These are phyloP conservation scores for Amylocarpus encephaloides DNA, from an alignment of 2,329 filamentous ascomycete species.

Conservation along the genomic window DNA sequence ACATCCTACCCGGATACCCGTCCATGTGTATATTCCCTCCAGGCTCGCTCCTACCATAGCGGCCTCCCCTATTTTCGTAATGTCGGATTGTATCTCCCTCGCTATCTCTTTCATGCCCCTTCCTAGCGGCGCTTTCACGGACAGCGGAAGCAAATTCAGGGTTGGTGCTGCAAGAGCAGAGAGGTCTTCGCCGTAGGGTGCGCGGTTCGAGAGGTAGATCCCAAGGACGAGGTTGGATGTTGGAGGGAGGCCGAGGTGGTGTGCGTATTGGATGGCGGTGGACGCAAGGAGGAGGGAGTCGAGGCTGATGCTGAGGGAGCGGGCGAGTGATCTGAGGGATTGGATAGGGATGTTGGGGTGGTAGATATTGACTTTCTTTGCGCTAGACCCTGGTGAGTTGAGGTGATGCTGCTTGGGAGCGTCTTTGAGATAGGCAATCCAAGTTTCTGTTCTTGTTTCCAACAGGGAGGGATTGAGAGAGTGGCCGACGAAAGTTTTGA, in stretches of 20 bases:
- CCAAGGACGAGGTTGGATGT: slow-evolving; percentile 56
- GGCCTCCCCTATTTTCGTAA: slow-evolving; percentile 52
- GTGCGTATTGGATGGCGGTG: slow-evolving; percentile 45
- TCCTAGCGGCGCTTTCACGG: slow-evolving; percentile 38
- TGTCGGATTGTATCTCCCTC: slow-evolving; percentile 57
- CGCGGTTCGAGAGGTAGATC: slow-evolving; percentile 76
- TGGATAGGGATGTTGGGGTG: slow-evolving; percentile 41
- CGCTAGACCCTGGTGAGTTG: neutral
- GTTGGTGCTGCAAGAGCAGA: slow-evolving; percentile 57
- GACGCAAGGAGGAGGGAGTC: slow-evolving; percentile 72
- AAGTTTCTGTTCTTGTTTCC: slow-evolving; percentile 36
- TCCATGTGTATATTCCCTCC: slow-evolving; percentile 70
- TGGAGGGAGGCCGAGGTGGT: slow-evolving; percentile 5
- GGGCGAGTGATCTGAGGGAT: slow-evolving; percentile 38
- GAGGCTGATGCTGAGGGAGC: slow-evolving; percentile 52
- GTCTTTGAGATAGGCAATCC: slow-evolving; percentile 35
- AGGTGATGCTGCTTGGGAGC: slow-evolving; percentile 20
- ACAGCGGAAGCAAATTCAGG: slow-evolving; percentile 70
- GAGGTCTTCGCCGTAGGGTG: slow-evolving; percentile 43
- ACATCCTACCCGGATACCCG: slow-evolving; percentile 59
- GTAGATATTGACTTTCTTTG: slow-evolving; percentile 36
- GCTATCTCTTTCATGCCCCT: slow-evolving; percentile 46
- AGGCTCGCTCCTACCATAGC: slow-evolving; percentile 56
- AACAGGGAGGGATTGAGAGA: slow-evolving; percentile 35
- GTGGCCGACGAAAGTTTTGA: slow-evolving; percentile 32